Percentiles rank a stretch among this genome's conserved stretches.
These are phyloP conservation scores for Cladosporium sp. DNA, from an alignment of 2,329 filamentous ascomycete species.

Conservation along the genomic window DNA sequence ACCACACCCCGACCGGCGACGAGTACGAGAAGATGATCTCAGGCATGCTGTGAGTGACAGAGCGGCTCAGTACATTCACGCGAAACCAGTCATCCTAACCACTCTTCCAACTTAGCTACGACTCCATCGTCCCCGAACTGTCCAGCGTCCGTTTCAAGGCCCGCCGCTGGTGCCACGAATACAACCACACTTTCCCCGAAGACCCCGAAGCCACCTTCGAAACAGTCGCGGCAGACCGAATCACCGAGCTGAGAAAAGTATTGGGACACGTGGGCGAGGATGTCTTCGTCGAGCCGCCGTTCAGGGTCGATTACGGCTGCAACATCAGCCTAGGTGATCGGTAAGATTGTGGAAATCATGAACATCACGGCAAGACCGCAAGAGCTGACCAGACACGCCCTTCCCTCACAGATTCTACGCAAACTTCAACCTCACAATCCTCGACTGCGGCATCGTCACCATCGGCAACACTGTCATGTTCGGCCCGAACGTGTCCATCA, in stretches of 20 bases:
- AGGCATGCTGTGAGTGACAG: constrained; percentile 57
- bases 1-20: constrained; percentile 52
- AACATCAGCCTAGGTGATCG: too few species aligned
- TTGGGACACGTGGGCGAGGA: constrained; percentile 24
- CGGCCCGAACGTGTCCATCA: constrained; percentile 50
- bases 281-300: constrained; percentile 56
- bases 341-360: too few species aligned
- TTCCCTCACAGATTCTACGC: too few species aligned
- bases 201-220: constrained; percentile 14
- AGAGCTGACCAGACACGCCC: too few species aligned
- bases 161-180: constrained; percentile 32
- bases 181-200: constrained; percentile 39
- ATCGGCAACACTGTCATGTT: constrained; percentile 51
- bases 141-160: constrained; percentile 54
- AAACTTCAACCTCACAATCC: constrained; percentile 43
- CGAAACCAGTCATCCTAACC: too few species aligned
- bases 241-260: background rate
- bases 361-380: too few species aligned
- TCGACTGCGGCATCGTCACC: constrained; percentile 50
- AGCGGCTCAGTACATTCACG: too few species aligned
- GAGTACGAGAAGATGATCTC: constrained; percentile 62
- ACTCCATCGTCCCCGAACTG: constrained; percentile 46
- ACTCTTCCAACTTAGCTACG: too few species aligned
- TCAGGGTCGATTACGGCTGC: constrained; percentile 62
- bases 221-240: background rate